These are phyloP conservation scores for Myxozyma geophila DNA, from an alignment of 805 yeast species.

Conservation along the genomic window DNA sequence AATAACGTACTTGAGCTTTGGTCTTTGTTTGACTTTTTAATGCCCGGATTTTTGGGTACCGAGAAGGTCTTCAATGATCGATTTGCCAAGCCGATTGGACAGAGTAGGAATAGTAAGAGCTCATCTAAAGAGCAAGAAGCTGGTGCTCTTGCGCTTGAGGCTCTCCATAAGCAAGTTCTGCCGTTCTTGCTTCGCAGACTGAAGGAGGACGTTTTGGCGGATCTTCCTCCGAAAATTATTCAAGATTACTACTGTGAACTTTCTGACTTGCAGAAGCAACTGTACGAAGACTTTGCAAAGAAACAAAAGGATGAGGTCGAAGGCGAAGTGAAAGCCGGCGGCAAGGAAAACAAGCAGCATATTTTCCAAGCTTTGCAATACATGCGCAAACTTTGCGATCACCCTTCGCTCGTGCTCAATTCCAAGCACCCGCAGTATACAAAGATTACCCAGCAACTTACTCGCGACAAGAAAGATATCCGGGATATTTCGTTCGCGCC, in stretches of 20 bases:
- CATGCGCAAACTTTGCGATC: constrained; percentile 95
- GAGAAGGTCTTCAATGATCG: constrained; percentile 92
- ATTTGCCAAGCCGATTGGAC: constrained; percentile 97
- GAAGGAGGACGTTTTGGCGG: constrained; percentile 94
- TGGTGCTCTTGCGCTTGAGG: constrained; percentile 94
- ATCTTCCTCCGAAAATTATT: constrained; percentile 95
- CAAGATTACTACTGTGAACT: constrained; percentile 98
- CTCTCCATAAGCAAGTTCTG: constrained; percentile 92
- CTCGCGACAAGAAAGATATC: constrained; percentile 60
- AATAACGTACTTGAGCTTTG: constrained; percentile 95
- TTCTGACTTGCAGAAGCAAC: constrained; percentile 83
- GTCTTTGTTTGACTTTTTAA: constrained; percentile 95
- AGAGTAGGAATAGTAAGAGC: constrained; percentile 85
- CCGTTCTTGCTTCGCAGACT: constrained; percentile 96
- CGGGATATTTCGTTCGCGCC: constrained; percentile 87
- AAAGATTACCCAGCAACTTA: constrained; percentile 67
- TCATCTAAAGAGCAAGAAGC: constrained; percentile 90
- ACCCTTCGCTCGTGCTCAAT: constrained; percentile 86
- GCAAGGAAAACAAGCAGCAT: constrained; percentile 73
- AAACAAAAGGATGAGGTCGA: constrained; percentile 75
- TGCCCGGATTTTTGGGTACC: constrained; percentile 98
- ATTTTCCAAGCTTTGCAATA: constrained; percentile 97
- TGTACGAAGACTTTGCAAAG: constrained; percentile 86
- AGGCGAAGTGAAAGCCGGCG: constrained; percentile 42
- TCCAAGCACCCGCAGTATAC: constrained; percentile 80